A percentile compares a stretch with the other conserved stretches of the same genome.
phyloP scores from a whole-genome alignment of 2,329 filamentous ascomycete species.

The Colletotrichum acutatum region DNA sequence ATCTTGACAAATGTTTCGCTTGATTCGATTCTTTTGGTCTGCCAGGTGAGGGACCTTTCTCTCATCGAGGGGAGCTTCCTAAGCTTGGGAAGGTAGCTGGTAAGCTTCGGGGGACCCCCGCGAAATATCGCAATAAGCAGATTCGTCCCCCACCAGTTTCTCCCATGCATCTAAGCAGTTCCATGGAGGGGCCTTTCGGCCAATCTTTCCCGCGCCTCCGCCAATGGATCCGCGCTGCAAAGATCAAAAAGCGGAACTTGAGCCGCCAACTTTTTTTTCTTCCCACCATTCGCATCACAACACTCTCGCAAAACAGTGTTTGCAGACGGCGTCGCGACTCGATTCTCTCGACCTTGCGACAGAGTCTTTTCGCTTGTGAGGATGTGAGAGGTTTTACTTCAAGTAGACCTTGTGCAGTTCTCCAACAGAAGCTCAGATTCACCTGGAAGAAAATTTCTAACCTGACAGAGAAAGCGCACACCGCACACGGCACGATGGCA shows the following conservation, averaged over 20 bases:
- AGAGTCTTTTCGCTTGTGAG: slow-evolving; percentile 24
- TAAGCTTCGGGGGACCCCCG: neutral
- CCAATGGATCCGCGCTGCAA: neutral
- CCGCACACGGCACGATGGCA: slow-evolving; percentile 18
- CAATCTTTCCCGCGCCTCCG: slow-evolving; percentile 35
- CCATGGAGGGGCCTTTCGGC: slow-evolving; percentile 25
- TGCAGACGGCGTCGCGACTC: slow-evolving; percentile 7
- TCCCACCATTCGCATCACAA: slow-evolving; percentile 5
- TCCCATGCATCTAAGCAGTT: slow-evolving; percentile 23
- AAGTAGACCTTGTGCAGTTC: slow-evolving; percentile 27
- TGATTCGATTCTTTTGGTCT: neutral
- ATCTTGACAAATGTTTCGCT: slow-evolving; percentile 44
- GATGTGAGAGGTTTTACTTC: slow-evolving; percentile 35
- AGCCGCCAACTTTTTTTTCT: neutral
- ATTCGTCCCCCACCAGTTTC: slow-evolving; percentile 34
- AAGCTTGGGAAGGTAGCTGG: neutral
- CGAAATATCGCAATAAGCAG: slow-evolving; percentile 21
- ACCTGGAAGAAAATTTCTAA: neutral
- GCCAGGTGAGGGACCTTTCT: neutral
- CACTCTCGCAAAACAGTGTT: neutral
- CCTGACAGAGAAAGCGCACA: neutral
- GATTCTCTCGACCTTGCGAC: neutral
- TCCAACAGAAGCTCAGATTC: neutral
- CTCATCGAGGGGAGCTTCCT: neutral
- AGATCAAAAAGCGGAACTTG: slow-evolving; percentile 34